Conservation (phyloP, 129 eudicot species). For the Helianthus tuberosus region DNA sequence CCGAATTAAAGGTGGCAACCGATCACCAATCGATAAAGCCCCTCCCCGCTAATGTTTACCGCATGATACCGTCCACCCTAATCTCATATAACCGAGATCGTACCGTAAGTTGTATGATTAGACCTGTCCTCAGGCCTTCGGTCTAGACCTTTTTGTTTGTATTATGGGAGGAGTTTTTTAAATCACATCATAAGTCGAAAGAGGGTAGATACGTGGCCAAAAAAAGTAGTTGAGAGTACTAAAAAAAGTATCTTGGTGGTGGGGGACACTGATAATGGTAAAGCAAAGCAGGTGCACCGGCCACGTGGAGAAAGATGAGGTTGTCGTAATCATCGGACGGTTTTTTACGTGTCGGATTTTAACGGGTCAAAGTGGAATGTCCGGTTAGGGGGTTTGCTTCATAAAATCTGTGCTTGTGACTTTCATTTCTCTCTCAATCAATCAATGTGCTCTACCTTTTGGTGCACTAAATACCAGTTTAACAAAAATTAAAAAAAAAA, state of each 20-base stretch:
- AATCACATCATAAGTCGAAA: background rate
- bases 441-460: background rate
- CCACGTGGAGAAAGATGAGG: slow-evolving; percentile 33
- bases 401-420: background rate
- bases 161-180: background rate
- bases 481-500: too few species aligned
- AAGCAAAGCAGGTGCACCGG: slow-evolving; percentile 20
- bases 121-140: background rate
- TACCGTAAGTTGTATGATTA: background rate
- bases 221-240: slow-evolving; percentile 19
- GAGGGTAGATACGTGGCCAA: slow-evolving; percentile 11
- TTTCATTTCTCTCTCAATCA: slow-evolving; percentile 12
- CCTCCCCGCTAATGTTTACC: too few species aligned
- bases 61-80: too few species aligned
- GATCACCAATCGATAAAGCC: too few species aligned
- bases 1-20: too few species aligned
- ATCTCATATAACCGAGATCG: too few species aligned
- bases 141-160: background rate
- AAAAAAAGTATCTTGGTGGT: slow-evolving; percentile 33
- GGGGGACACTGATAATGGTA: slow-evolving; percentile 20
- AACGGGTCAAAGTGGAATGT: slow-evolving; percentile 12
- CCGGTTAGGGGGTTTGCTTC: background rate
- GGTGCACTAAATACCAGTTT: too few species aligned
- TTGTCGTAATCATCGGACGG: slow-evolving; percentile 32
- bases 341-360: slow-evolving; percentile 33